Evolutionary conservation across 768 basidiomycete species (phyloP).

Genomic region (Pulveroboletus sp.): DNA sequence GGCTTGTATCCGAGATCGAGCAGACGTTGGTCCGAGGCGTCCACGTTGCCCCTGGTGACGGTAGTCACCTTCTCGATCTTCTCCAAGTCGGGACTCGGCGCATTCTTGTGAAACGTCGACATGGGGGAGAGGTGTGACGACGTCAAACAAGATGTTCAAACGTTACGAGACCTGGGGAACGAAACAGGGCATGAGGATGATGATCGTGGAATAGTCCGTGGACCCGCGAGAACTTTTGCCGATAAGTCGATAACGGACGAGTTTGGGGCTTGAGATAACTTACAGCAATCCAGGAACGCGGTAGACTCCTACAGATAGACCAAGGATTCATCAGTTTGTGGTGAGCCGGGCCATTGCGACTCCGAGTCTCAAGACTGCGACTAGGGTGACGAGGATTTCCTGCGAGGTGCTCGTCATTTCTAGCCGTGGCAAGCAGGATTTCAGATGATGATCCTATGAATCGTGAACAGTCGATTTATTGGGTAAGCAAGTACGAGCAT

Average conservation of each 20-base stretch:
- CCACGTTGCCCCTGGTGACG: neutral
- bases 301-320: no score
- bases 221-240: neutral
- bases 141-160: neutral
- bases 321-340: no score
- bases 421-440: neutral
- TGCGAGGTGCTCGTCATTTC: no score
- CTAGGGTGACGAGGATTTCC: no score
- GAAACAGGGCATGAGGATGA: conserved; percentile 5
- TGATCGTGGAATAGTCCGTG: conserved; percentile 6
- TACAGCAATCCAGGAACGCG: no score
- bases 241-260: neutral
- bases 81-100: no score
- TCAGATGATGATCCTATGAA: no score
- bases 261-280: no score
- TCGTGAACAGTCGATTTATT: no score
- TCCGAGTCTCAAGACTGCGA: no score
- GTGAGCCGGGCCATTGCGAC: no score
- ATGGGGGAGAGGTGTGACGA: neutral
- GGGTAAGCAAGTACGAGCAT: no score
- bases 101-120: conserved; percentile 1
- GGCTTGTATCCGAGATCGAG: conserved; percentile 51
- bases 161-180: neutral
- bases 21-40: conserved; percentile 38
- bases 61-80: conserved; percentile 12